Percentiles rank a stretch among this genome's conserved stretches.
phyloP scores from a whole-genome alignment of 371 early-diverging fungal species.

The Circinella umbellata region DNA sequence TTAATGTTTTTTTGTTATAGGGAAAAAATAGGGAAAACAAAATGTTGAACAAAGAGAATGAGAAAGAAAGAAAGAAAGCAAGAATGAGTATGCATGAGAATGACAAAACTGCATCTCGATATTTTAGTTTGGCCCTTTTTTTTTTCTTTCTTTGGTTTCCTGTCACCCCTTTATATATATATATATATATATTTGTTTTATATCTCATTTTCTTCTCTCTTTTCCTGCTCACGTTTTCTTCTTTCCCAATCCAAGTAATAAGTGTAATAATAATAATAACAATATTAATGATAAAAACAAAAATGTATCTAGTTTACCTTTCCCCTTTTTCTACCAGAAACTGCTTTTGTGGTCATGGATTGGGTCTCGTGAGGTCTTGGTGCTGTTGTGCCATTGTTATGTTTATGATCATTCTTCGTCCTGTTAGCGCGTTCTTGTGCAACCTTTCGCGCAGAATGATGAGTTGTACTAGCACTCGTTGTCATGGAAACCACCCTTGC shows the following conservation, averaged over 20 bases:
- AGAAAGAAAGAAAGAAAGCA: slow-evolving; percentile 15
- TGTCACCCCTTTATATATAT: not conserved
- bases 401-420: slow-evolving; percentile 3
- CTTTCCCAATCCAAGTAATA: slow-evolving; percentile 3
- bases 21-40: slow-evolving; percentile 15
- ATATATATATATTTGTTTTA: not conserved
- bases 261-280: no score
- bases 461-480: not conserved
- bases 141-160: not conserved
- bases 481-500: slow-evolving; percentile 24
- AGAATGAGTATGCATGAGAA: slow-evolving; percentile 21
- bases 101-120: slow-evolving; percentile 24
- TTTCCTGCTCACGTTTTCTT: slow-evolving; percentile 16
- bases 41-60: slow-evolving; percentile 17
- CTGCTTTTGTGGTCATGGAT: slow-evolving; percentile 11
- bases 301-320: slow-evolving; percentile 35
- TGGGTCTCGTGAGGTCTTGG: slow-evolving; percentile 9
- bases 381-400: not conserved
- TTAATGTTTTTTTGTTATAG: no score
- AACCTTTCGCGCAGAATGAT: slow-evolving; percentile 7
- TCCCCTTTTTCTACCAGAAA: slow-evolving; percentile 43
- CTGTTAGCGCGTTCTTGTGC: slow-evolving; percentile 11
- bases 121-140: slow-evolving; percentile 29
- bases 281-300: no score
- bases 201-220: not conserved